Evolutionary conservation across 768 basidiomycete species (phyloP), one percentile per base, ranked within the genome.

Genomic region (Coprinellus aureogranulatus): DNA sequence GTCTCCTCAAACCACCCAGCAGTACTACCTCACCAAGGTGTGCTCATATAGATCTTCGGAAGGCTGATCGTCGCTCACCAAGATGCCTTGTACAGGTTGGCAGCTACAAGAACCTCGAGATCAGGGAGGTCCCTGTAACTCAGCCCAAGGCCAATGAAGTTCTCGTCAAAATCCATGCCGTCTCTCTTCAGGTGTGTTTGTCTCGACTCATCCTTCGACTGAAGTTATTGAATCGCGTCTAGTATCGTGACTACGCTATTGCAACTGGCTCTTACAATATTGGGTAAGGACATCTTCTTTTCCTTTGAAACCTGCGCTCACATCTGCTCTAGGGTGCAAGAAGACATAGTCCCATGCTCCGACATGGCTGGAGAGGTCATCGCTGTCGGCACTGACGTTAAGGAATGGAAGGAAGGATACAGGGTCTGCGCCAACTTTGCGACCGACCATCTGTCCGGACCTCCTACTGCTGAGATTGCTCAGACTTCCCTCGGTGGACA

Each of bases 341-440:
- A 64, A 1, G 62, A 74, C 51, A 62, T 73, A 0, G 70, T 78
- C 10, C 74, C 74, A 39, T 72, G 71, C 61, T 76, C 85, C 1
- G 84, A 87, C 61, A 76, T 79, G 68, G 81, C 84, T 18, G 84
- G 85, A 12, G 83, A 85, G 62, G 71, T 87, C 48, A 67, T 84
- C 30, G 74, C 79, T 1, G 64, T 83, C 11, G 77, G 77, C 4
- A 67, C 67, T 12, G 76, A 72, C 16, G 77, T 78, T 14, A 79
- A 68, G 27, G 70, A 65, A 4, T 86, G 82, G 83, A 78, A 77
- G 62, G 63, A 68, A 4, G 82, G 84, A 20, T 83, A 85, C 57
- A 79, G 81, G 23, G 81, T 86, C 55, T 80, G 72, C 59, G 75
- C 83, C 9, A 86, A 83, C 65, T 82, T 85, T 57, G 64, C 73